Base-by-base conservation (phyloP, 148 eudicot genomes). In the Cornus controversa region DNA sequence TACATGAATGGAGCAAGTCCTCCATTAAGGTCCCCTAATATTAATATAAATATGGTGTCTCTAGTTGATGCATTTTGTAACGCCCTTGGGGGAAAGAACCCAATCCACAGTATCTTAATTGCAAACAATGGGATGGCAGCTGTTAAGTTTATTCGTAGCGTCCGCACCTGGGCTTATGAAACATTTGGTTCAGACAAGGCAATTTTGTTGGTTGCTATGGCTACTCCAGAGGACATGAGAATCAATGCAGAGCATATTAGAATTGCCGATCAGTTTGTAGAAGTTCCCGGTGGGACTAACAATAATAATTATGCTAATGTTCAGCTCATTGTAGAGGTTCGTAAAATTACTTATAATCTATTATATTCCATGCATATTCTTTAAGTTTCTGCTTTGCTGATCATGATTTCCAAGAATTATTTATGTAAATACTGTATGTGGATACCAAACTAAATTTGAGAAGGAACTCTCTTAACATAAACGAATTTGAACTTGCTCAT, bases 41-140 rank as follows among this genome's bases (percentile, higher is more conserved):
- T n/a, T n/a, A n/a, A n/a, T n/a, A n/a, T n/a, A n/a, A n/a, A n/a
- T 42, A 54, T 84, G 28, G 24, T 78, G 42, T 64, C 98, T n/a
- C 83, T 84, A 69, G 90, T 96, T 62, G 94, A 91, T 69, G 90
- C 88, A 73, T 96, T 93, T 77, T 96, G 99, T 85, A 69, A 73
- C 65, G 92, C 96, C 37, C 93, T 96, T 76, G 94, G 93, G 11
- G 99, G 99, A 37, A 86, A 90, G 50, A 89, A 57, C 78, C 94
- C 99, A 10, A 93, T 96, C 34, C 97, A 89, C 70, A 96, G 99
- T 81, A 93, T 96, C 67, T 86, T 96, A 81, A 92, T 96, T 67
- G 94, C 99, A 63, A 96, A 96, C 87, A 96, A 96, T 89, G 99
- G 99, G 78, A 96, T 96, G 99, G 99, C 99, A 37, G 98, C 99